phyloP scores from a whole-genome alignment of 352 stramenopile genomes.

The Phytophthora rubi region DNA sequence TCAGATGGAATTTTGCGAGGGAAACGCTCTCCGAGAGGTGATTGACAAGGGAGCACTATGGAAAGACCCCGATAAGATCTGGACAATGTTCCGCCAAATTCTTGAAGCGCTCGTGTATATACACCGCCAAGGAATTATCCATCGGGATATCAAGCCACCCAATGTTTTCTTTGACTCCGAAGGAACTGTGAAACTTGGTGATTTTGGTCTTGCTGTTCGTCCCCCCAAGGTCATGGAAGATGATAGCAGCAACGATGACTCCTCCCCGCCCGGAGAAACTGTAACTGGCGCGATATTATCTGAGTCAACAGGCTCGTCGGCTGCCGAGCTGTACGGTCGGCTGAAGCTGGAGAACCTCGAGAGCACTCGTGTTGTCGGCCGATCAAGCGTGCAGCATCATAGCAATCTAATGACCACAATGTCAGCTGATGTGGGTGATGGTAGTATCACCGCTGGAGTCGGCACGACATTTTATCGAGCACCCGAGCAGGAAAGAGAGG shows the following conservation, averaged over 20 bases:
- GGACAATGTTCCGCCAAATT: slow-evolving; percentile 95
- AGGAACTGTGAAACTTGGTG: slow-evolving; percentile 92
- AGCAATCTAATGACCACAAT: slow-evolving; percentile 59
- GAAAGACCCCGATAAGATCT: slow-evolving; percentile 91
- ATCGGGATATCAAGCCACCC: slow-evolving; percentile 92
- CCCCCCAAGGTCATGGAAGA: slow-evolving; percentile 63
- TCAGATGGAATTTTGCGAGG: slow-evolving; percentile 97
- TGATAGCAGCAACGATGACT: slow-evolving; percentile 36
- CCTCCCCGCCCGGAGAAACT: slow-evolving; percentile 23
- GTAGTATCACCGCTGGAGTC: slow-evolving; percentile 94
- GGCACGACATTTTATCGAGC: slow-evolving; percentile 96
- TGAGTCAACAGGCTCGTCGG: slow-evolving; percentile 66
- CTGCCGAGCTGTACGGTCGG: slow-evolving; percentile 70
- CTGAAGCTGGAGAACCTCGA: slow-evolving; percentile 77
- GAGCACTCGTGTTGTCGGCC: slow-evolving; percentile 51
- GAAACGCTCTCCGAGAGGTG: slow-evolving; percentile 93
- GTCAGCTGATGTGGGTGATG: slow-evolving; percentile 49
- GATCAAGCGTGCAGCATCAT: slow-evolving; percentile 21
- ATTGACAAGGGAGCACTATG: slow-evolving; percentile 92
- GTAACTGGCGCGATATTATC: slow-evolving; percentile 45
- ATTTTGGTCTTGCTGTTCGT: slow-evolving; percentile 95
- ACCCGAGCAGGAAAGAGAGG: slow-evolving; percentile 92
- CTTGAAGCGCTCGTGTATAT: slow-evolving; percentile 96
- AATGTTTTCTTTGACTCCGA: slow-evolving; percentile 96
- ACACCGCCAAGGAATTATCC: slow-evolving; percentile 93